Conservation (phyloP, 768 basidiomycete species). For the Mycena crocata region DNA sequence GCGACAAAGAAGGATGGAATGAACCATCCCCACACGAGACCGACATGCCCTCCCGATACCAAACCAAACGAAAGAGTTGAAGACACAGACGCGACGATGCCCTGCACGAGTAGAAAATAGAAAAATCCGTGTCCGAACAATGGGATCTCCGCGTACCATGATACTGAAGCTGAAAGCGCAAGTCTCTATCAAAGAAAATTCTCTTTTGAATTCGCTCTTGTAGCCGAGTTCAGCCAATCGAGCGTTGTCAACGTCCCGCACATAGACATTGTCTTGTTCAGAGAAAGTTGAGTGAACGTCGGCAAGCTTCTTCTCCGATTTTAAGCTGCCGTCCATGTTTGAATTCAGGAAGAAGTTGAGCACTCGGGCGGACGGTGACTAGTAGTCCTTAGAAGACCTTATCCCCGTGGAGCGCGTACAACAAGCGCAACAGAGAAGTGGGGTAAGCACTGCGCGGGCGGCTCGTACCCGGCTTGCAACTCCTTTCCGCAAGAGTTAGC, state of each 20-base stretch:
- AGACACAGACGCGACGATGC: slow-evolving; percentile 74
- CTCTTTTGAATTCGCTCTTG: slow-evolving; percentile 77
- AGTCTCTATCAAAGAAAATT: slow-evolving; percentile 78
- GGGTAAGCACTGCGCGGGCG: too few species aligned
- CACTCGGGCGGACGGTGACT: background rate
- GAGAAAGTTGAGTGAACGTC: slow-evolving; percentile 11
- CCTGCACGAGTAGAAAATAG: slow-evolving; percentile 62
- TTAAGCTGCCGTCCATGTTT: slow-evolving; percentile 13
- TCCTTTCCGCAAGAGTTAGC: too few species aligned
- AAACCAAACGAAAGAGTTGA: slow-evolving; percentile 76
- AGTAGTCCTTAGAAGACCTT: background rate
- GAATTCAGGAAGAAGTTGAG: background rate
- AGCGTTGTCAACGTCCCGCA: slow-evolving; percentile 62
- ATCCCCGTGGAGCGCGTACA: background rate
- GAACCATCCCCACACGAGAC: slow-evolving; percentile 83
- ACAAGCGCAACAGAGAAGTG: too few species aligned
- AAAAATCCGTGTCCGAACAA: slow-evolving; percentile 51
- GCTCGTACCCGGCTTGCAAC: too few species aligned
- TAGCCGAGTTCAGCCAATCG: slow-evolving; percentile 77
- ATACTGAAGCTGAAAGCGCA: slow-evolving; percentile 74
- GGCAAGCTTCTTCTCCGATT: slow-evolving; percentile 13
- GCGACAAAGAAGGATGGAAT: slow-evolving; percentile 78
- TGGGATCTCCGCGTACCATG: slow-evolving; percentile 47
- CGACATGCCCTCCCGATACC: slow-evolving; percentile 76
- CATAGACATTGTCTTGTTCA: slow-evolving; percentile 32